Evolutionary conservation across 2,329 filamentous ascomycete genomes (phyloP), one percentile per base, ranked within the genome.

Genomic region (Metarhizium brunneum): DNA sequence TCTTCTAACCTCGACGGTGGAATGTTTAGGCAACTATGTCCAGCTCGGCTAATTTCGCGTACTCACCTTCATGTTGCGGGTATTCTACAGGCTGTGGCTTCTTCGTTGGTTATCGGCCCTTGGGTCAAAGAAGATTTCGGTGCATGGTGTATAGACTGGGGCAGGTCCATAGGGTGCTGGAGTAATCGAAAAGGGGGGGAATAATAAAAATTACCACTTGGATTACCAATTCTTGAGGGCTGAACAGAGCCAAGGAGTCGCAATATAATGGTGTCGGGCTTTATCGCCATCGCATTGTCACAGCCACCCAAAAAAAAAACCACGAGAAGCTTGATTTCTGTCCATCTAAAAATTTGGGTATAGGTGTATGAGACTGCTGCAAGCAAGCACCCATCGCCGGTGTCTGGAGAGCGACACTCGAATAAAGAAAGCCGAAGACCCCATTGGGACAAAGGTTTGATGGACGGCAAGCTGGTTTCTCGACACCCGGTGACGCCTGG

Each of bases 11-110:
- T 11, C 38, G 13, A 13, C 13, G 38, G 14, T 40, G 5, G 11
- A 16, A 40, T 45, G 35, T 30, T 8, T 50, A 80, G 78, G 77
- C 56, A 80, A 80, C 60, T 80, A 80, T 64, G 76, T 80, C 38
- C 71, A 75, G 62, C 52, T 77, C 42, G 69, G 69, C 47, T 49
- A 52, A 52, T 10, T 36, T 16, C 10, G 38, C 16, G n/a, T 38
- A 36, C n/a, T 10, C 49, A 36, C 4, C 16, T 4, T 25, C 16
- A 38, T 36, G 18, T 38, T 51, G 49, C 32, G 36, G 49, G 32
- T 51, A 18, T 38, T 25, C 30, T 38, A 20, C 30, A 32, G 25
- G 49, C 13, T 40, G 14, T 38, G 16, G 32, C 18, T 40, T 6
- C 18, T 11, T 51, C 2, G n/a, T 40, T 51, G 25, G 49, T 36